phyloP scores from a whole-genome alignment of 2,329 filamentous ascomycete genomes.

The Aspergillus fructus region DNA sequence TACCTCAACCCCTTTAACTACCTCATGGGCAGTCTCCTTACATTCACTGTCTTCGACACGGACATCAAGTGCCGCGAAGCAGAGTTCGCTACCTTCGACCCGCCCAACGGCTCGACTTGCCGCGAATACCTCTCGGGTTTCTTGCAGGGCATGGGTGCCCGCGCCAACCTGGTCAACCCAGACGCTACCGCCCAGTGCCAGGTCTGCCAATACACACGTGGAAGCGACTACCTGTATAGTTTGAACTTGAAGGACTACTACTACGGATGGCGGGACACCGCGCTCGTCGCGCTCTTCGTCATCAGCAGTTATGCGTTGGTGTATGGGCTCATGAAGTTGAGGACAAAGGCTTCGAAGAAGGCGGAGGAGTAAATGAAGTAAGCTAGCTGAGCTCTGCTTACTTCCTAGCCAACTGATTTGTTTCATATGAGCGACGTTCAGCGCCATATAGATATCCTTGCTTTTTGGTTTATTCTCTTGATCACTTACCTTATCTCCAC shows the following conservation, averaged over 20 bases:
- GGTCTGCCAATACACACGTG: conserved; percentile 61
- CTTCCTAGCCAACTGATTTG: background rate
- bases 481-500: background rate
- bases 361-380: conserved; percentile 21
- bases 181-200: conserved; percentile 55
- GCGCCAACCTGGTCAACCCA: conserved; percentile 59
- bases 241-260: conserved; percentile 62
- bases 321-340: conserved; percentile 38
- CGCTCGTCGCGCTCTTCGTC: conserved; percentile 57
- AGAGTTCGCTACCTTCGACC: conserved; percentile 28
- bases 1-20: conserved; percentile 34
- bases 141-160: conserved; percentile 45
- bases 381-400: background rate
- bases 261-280: conserved; percentile 67
- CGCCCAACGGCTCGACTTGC: conserved; percentile 53
- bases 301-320: conserved; percentile 54
- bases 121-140: conserved; percentile 57
- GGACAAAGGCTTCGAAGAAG: conserved; percentile 37
- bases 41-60: conserved; percentile 26
- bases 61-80: conserved; percentile 24
- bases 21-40: conserved; percentile 29
- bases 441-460: background rate
- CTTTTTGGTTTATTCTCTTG: background rate
- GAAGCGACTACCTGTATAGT: conserved; percentile 59
- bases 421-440: background rate